Percentiles rank a stretch among this genome's conserved stretches.
Evolutionary conservation across 495 filamentous ascomycete genomes (phyloP).

Genomic region (Rusavskia elegans): DNA sequence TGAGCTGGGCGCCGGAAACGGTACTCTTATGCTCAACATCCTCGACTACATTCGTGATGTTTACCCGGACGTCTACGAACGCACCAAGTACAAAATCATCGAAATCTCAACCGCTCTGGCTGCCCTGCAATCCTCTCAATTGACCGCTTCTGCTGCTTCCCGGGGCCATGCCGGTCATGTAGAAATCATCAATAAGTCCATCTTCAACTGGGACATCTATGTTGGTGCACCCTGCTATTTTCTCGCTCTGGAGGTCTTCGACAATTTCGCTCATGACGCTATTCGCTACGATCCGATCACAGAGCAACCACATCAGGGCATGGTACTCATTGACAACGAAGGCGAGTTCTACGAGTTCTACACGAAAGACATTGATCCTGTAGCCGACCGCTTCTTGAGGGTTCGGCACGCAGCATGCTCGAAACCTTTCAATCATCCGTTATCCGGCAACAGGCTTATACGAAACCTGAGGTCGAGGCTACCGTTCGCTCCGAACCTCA

Average conservation of each 20-base stretch:
- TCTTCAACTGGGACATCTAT: constrained; percentile 82
- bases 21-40: constrained; percentile 95
- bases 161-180: constrained; percentile 71
- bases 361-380: constrained; percentile 57
- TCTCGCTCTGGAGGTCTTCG: constrained; percentile 91
- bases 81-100: constrained; percentile 88
- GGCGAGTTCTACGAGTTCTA: constrained; percentile 96
- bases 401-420: constrained; percentile 54
- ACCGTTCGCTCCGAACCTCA: constrained; percentile 59
- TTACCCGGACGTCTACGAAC: constrained; percentile 82
- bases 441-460: constrained; percentile 34
- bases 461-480: constrained; percentile 41
- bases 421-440: constrained; percentile 34
- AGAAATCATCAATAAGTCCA: constrained; percentile 83
- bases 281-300: constrained; percentile 73
- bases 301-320: constrained; percentile 64
- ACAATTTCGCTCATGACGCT: constrained; percentile 93
- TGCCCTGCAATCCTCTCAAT: constrained; percentile 53
- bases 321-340: constrained; percentile 65
- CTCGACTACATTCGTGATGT: constrained; percentile 87
- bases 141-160: constrained; percentile 43
- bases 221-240: constrained; percentile 91
- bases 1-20: constrained; percentile 95
- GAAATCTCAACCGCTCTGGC: constrained; percentile 80
- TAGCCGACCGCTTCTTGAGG: constrained; percentile 65